Percentiles rank a stretch among this genome's conserved stretches.
Conservation (phyloP, 495 filamentous ascomycete genomes). For the Aspergillus olivimuriae region DNA sequence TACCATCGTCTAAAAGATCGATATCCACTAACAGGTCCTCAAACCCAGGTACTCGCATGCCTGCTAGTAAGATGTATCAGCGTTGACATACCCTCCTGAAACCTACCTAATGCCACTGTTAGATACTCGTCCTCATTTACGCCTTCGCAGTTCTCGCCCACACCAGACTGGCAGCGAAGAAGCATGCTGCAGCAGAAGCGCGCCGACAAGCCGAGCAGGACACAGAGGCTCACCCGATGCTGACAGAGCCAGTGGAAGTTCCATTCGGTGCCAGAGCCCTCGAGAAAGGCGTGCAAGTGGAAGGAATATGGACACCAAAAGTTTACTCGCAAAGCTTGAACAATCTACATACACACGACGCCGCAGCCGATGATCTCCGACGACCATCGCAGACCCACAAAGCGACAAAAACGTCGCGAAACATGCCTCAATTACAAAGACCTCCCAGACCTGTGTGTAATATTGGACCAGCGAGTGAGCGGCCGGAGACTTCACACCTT, state of each 20-base stretch:
- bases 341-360: not conserved
- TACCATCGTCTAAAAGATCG: too few species aligned
- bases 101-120: constrained; percentile 22
- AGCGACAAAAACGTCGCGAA: not conserved
- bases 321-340: not conserved
- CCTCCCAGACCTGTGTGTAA: too few species aligned
- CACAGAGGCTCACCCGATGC: constrained; percentile 21
- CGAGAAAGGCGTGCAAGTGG: constrained; percentile 76
- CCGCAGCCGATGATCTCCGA: not conserved
- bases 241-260: constrained; percentile 51
- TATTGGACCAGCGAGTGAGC: too few species aligned
- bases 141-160: constrained; percentile 45
- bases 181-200: constrained; percentile 58
- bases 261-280: constrained; percentile 89
- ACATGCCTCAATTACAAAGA: too few species aligned
- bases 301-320: constrained; percentile 80
- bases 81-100: not conserved
- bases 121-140: constrained; percentile 43
- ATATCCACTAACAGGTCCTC: constrained; percentile 4
- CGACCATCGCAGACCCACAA: constrained; percentile 5
- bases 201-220: constrained; percentile 49
- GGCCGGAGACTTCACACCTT: too few species aligned
- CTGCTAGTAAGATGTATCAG: constrained; percentile 38
- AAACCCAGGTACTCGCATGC: constrained; percentile 35
- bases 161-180: constrained; percentile 57